Percentiles rank a stretch among this genome's conserved stretches.
Evolutionary conservation across 352 stramenopile species (phyloP).

Genomic region (Globisporangium viniferum): DNA sequence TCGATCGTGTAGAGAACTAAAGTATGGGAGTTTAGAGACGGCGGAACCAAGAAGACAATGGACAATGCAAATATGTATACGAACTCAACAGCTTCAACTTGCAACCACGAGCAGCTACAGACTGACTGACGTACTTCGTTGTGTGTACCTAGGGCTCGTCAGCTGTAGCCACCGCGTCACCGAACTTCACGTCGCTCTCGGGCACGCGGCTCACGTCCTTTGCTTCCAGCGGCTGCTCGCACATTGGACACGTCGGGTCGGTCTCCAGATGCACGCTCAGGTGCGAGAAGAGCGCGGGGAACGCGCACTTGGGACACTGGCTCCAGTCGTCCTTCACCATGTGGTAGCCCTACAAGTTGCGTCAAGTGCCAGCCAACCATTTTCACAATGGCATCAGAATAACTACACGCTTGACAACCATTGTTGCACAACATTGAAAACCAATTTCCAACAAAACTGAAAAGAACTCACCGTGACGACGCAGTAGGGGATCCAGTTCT

Average conservation of each 20-base stretch:
- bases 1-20: slow-evolving; percentile 2
- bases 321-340: slow-evolving; percentile 93
- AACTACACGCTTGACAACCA: neutral
- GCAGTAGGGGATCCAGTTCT: slow-evolving; percentile 93
- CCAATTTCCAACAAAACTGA: neutral
- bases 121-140: neutral
- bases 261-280: slow-evolving; percentile 78
- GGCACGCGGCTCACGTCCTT: slow-evolving; percentile 32
- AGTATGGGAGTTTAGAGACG: neutral
- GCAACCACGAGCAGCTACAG: neutral
- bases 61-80: slow-evolving; percentile 11
- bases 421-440: neutral
- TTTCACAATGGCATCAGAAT: neutral
- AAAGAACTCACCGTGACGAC: slow-evolving; percentile 72
- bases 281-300: slow-evolving; percentile 88
- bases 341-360: slow-evolving; percentile 75
- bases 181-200: slow-evolving; percentile 45
- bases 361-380: neutral
- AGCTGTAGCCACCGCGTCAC: slow-evolving; percentile 17
- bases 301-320: slow-evolving; percentile 83
- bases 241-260: slow-evolving; percentile 76
- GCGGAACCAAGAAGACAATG: neutral
- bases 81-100: slow-evolving; percentile 1
- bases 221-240: slow-evolving; percentile 46
- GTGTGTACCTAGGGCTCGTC: slow-evolving; percentile 4